phyloP scores from a whole-genome alignment of 2,329 filamentous ascomycete genomes.

The Sporothrix globosa region DNA sequence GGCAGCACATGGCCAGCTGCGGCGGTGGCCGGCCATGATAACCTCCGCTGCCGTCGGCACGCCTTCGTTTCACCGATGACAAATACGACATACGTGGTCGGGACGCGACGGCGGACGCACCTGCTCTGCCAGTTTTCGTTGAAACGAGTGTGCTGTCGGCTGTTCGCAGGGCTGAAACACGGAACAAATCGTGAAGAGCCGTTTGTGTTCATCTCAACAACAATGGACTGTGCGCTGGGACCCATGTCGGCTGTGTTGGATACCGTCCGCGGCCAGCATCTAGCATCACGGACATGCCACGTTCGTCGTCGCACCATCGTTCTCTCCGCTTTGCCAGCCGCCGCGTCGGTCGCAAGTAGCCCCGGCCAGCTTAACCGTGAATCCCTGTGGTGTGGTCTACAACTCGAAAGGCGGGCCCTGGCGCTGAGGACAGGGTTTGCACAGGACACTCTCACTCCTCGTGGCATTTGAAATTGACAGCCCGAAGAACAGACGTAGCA shows the following conservation, averaged over 20 bases:
- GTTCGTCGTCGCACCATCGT: slow-evolving; percentile 11
- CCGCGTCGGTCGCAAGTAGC: not conserved
- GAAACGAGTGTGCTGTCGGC: slow-evolving; percentile 22
- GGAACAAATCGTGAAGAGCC: slow-evolving; percentile 1
- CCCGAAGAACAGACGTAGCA: not conserved
- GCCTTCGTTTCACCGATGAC: not conserved
- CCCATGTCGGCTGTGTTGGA: not conserved
- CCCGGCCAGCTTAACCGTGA: not conserved
- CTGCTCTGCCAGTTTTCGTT: not conserved
- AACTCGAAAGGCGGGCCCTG: not conserved
- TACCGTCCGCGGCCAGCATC: not conserved
- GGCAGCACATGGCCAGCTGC: not conserved
- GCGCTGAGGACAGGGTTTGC: slow-evolving; percentile 12
- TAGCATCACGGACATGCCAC: not conserved
- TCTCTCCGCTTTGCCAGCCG: not conserved
- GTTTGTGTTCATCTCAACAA: slow-evolving; percentile 4
- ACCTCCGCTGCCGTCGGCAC: not conserved
- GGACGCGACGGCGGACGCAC: not conserved
- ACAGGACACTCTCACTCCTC: slow-evolving; percentile 14
- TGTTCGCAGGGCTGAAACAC: slow-evolving; percentile 28
- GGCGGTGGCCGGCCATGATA: not conserved
- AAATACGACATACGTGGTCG: not conserved
- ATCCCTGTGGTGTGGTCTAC: slow-evolving; percentile 1
- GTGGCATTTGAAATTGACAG: slow-evolving; percentile 17
- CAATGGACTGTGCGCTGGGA: slow-evolving; percentile 3